phyloP scores from a whole-genome alignment of 2,329 filamentous ascomycete genomes.

The Dothistroma septosporum region DNA sequence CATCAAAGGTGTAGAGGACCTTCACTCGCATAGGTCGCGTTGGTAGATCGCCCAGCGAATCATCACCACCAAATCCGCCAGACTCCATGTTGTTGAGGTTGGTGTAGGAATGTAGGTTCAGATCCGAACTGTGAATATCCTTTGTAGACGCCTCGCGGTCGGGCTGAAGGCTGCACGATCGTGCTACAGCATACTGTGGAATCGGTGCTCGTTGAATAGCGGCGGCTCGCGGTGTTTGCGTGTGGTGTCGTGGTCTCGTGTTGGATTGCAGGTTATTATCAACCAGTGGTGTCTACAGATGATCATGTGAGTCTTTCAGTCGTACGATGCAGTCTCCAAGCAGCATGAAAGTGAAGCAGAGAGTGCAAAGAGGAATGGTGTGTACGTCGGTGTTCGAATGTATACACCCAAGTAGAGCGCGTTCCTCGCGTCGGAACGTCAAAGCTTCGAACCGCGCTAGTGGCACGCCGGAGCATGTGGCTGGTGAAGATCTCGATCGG shows the following conservation, averaged over 20 bases:
- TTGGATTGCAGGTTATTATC: background rate
- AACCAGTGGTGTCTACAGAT: background rate
- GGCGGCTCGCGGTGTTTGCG: constrained; percentile 1
- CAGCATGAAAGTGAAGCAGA: background rate
- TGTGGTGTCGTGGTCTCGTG: constrained; percentile 4
- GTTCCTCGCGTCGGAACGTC: background rate
- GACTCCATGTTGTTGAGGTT: constrained; percentile 27
- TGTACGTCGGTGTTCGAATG: background rate
- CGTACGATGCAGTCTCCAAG: background rate
- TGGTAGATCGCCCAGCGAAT: constrained; percentile 33
- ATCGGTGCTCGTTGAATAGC: constrained; percentile 2
- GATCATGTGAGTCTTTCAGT: background rate
- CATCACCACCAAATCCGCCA: constrained; percentile 16
- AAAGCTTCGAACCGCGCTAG: background rate
- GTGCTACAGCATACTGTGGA: constrained; percentile 30
- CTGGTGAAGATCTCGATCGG: background rate
- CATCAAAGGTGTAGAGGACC: constrained; percentile 93
- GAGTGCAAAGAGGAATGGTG: background rate
- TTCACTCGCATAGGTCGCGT: constrained; percentile 64
- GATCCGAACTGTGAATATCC: constrained; percentile 11
- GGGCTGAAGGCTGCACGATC: constrained; percentile 24
- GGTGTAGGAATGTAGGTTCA: constrained; percentile 20
- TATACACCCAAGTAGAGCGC: background rate
- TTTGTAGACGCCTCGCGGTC: constrained; percentile 20
- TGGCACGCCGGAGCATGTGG: background rate